These are phyloP conservation scores for Phaffia rhodozyma DNA, from an alignment of 1,284 basidiomycete genomes.

Conservation along the genomic window DNA sequence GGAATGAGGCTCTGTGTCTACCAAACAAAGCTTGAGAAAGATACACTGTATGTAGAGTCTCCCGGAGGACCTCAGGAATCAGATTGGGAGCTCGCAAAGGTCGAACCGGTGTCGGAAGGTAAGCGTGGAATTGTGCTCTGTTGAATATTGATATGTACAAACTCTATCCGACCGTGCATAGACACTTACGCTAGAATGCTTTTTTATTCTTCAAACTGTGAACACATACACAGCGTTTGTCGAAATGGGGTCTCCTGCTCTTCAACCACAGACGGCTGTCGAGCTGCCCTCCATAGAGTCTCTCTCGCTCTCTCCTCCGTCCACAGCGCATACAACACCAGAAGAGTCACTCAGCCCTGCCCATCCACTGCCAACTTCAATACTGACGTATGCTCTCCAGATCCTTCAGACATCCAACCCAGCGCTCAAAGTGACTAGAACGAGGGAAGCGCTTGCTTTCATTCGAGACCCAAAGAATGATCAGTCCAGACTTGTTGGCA, in stretches of 20 bases:
- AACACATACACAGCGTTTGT: constrained; percentile 5
- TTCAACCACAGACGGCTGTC: constrained; percentile 3
- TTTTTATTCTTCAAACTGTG: too few species aligned
- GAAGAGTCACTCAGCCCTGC: neutral
- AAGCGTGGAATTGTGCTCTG: constrained; percentile 14
- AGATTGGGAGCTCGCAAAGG: constrained; percentile 53
- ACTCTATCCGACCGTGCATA: constrained; percentile 9
- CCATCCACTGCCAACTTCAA: constrained; percentile 24
- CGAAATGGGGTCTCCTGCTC: neutral
- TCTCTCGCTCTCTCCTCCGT: constrained; percentile 12
- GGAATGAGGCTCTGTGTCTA: constrained; percentile 71
- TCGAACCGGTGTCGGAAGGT: constrained; percentile 73
- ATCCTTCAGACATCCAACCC: constrained; percentile 35
- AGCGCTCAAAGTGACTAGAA: constrained; percentile 31
- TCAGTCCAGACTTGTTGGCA: constrained; percentile 11
- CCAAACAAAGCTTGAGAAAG: constrained; percentile 28
- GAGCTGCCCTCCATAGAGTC: neutral
- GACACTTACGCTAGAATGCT: neutral
- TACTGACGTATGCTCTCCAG: constrained; percentile 34
- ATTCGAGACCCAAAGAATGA: constrained; percentile 28
- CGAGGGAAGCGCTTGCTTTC: constrained; percentile 28
- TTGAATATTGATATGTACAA: neutral
- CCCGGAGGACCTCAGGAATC: neutral
- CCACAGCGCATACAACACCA: constrained; percentile 8
- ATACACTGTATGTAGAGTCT: constrained; percentile 6